Percentiles rank a stretch among this genome's conserved stretches.
These are phyloP conservation scores for Microstegium vimineum DNA, from an alignment of 176 grass and related monocot species.

Conservation along the genomic window DNA sequence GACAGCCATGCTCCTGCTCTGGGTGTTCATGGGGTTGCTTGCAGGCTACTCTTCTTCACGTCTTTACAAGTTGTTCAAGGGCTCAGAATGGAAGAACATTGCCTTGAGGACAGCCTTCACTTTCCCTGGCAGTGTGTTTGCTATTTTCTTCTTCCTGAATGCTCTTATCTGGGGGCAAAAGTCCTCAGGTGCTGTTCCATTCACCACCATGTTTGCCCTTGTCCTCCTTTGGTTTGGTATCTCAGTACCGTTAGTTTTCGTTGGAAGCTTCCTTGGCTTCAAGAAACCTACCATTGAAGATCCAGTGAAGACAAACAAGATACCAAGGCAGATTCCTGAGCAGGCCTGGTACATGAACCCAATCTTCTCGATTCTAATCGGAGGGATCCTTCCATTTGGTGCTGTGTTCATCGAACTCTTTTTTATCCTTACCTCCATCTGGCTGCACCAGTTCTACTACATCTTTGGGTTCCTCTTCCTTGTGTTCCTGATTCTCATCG, in stretches of 20 bases:
- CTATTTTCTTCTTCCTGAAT: constrained; percentile 82
- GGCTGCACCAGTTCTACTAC: constrained; percentile 94
- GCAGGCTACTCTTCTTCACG: constrained; percentile 78
- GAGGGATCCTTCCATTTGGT: constrained; percentile 87
- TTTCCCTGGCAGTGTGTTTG: constrained; percentile 66
- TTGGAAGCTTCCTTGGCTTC: constrained; percentile 82
- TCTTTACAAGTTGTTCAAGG: constrained; percentile 83
- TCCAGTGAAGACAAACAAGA: constrained; percentile 92
- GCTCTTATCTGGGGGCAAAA: constrained; percentile 85
- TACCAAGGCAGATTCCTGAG: constrained; percentile 76
- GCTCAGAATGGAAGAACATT: constrained; percentile 78
- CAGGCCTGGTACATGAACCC: constrained; percentile 97
- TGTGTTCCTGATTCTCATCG: constrained; percentile 76
- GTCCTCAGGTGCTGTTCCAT: constrained; percentile 88
- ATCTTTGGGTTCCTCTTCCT: constrained; percentile 95
- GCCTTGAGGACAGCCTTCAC: constrained; percentile 76
- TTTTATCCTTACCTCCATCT: constrained; percentile 91
- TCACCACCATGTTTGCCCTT: constrained; percentile 97
- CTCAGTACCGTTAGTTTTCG: constrained; percentile 79
- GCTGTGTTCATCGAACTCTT: constrained; percentile 92
- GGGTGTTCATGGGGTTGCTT: constrained; percentile 90
- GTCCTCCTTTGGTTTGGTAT: constrained; percentile 92
- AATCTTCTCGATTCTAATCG: constrained; percentile 73
- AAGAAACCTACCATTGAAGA: constrained; percentile 78
- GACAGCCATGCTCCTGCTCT: constrained; percentile 92